Evolutionary conservation across 345 rosid genomes (phyloP), one percentile per base, ranked within the genome.

Genomic region (Physaria fendleri): DNA sequence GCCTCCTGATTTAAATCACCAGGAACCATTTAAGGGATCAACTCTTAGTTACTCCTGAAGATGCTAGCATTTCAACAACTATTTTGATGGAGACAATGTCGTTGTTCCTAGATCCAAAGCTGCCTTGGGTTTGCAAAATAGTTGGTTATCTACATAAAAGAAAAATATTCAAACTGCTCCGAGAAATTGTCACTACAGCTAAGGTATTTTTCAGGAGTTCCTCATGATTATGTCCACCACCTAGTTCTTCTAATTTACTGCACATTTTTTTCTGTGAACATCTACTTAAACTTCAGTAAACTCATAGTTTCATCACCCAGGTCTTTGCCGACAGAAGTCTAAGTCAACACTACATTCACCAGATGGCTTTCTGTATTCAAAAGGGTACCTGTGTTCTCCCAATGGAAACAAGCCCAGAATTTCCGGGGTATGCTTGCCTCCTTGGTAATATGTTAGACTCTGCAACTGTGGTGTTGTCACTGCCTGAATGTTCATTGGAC

Each of bases 371-470:
- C 7, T 82, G 80, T 44, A 76, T 85, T 66, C 81, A 79, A 75
- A 76, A 79, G 68, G 77, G 73, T 61, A 53, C 81, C 38, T 72
- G 74, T 78, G 71, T 87, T 34, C 78, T 87, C 52, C 95, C 96
- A 6, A 37, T 54, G 38, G 95, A 87, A 74, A 60, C 79, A 48
- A 78, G 84, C 27, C 55, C 51, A 30, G 83, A 79, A 58, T 81
- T 76, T 71, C 95, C 99, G 47, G 74, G 87, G 46, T 77, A 80
- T 75, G 97, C 97, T 47, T 87, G 97, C 65, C 87, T 94, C 51
- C 95, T 94, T 66, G 99, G 90, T 63, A 90, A 90, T 66, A 71
- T 77, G 8, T 71, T 94, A 74, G 99, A 94, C 76, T 81, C 82
- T 56, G 90, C 97, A 51, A 81, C 79, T 66, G 81, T 79, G 73